These are phyloP conservation scores for Pouteria glomerata DNA, from an alignment of 148 eudicot genomes.

Conservation along the genomic window DNA sequence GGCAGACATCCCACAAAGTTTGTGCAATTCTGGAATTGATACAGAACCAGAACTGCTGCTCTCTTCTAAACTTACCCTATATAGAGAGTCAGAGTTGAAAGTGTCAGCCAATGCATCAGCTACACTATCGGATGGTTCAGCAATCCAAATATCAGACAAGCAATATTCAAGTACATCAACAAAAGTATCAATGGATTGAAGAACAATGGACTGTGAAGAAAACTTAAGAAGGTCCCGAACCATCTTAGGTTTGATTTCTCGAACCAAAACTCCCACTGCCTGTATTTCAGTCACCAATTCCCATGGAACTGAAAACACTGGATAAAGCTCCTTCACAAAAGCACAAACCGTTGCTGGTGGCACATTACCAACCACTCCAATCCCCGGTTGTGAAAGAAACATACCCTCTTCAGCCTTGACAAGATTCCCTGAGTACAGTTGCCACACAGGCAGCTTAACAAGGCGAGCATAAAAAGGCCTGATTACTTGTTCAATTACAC, in stretches of 20 bases:
- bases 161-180: constrained; percentile 96
- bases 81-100: constrained; percentile 18
- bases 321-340: constrained; percentile 97
- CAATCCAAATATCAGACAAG: constrained; percentile 70
- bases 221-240: constrained; percentile 91
- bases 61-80: constrained; percentile 23
- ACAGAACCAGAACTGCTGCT: constrained; percentile 33
- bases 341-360: constrained; percentile 91
- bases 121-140: constrained; percentile 28
- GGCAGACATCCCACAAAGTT: constrained; percentile 48
- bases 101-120: constrained; percentile 25
- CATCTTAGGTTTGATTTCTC: constrained; percentile 97
- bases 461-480: constrained; percentile 83
- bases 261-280: constrained; percentile 68
- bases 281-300: constrained; percentile 88
- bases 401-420: constrained; percentile 94
- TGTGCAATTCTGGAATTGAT: constrained; percentile 42
- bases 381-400: constrained; percentile 96
- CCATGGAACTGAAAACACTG: constrained; percentile 98
- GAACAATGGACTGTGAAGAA: constrained; percentile 58
- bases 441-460: constrained; percentile 91
- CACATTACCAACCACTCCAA: constrained; percentile 65
- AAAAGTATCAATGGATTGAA: constrained; percentile 70
- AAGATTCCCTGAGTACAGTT: constrained; percentile 79
- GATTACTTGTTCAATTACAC: constrained; percentile 72